Conservation (phyloP, 352 stramenopile genomes). For the Globisporangium canariense region DNA sequence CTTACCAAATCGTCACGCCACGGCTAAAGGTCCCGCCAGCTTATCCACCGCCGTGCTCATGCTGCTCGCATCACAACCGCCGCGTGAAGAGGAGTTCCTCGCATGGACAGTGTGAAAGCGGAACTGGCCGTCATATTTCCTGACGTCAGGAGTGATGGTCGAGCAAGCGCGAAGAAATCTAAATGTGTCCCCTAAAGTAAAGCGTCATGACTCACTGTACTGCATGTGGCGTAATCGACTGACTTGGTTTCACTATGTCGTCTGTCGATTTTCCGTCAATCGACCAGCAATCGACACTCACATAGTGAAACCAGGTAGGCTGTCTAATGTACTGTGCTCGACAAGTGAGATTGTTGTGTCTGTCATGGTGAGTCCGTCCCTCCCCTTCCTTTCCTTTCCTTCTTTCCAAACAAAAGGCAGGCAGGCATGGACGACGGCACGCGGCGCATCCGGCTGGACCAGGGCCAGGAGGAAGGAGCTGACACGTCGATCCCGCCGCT, state of each 20-base stretch:
- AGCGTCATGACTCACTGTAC: slow-evolving; percentile 1
- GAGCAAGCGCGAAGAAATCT: background rate
- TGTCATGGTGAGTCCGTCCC: background rate
- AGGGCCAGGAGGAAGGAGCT: slow-evolving; percentile 8
- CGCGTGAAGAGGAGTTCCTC: background rate
- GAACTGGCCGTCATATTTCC: background rate
- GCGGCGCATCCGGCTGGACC: slow-evolving; percentile 16
- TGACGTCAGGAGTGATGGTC: background rate
- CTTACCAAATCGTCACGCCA: background rate
- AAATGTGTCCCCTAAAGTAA: slow-evolving; percentile 1
- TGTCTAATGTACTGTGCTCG: no score
- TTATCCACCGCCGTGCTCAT: background rate
- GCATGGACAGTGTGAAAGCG: background rate
- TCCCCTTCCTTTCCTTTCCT: slow-evolving; percentile 4
- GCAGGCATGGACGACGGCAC: slow-evolving; percentile 12
- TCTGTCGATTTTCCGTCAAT: no score
- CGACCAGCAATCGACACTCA: no score
- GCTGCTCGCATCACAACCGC: background rate
- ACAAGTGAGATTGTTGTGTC: no score
- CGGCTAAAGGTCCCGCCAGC: background rate
- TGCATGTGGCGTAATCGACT: background rate
- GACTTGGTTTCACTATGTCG: no score
- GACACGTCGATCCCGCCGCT: slow-evolving; percentile 7
- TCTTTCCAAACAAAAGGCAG: slow-evolving; percentile 7
- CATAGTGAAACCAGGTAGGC: no score